Conservation (phyloP, 2,329 filamentous ascomycete genomes). For the Blastomyces emzantsi region DNA sequence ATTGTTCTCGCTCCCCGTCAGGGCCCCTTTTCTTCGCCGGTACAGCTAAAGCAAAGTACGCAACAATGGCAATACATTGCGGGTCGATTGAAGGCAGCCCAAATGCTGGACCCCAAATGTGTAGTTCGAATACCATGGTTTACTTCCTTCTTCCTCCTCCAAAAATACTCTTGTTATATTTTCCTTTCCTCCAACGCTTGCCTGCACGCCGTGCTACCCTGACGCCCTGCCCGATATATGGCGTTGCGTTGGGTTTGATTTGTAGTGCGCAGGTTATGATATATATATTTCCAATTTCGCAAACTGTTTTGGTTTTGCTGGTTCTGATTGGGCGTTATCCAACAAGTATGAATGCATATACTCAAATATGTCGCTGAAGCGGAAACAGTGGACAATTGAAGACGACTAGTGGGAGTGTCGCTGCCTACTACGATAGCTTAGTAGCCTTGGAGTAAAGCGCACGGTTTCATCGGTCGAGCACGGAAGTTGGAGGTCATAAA, state of each 20-base stretch:
- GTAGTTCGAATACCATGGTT: conserved; percentile 59
- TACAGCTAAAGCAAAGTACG: conserved; percentile 60
- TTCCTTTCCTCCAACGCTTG: neutral
- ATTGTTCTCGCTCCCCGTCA: conserved; percentile 40
- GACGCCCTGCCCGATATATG: neutral
- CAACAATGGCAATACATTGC: conserved; percentile 76
- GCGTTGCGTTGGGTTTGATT: neutral
- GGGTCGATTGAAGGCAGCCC: conserved; percentile 82
- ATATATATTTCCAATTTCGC: neutral
- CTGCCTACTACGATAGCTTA: neutral
- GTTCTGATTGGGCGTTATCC: neutral
- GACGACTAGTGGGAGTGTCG: neutral
- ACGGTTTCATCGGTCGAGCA: neutral
- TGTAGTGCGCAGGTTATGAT: neutral
- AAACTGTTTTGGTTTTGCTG: neutral
- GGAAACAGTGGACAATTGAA: neutral
- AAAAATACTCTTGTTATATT: neutral
- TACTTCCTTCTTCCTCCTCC: neutral
- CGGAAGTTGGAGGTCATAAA: neutral
- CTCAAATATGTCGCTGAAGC: too few species aligned
- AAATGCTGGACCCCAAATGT: conserved; percentile 87
- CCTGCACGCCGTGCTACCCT: neutral
- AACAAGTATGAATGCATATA: neutral
- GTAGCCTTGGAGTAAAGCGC: neutral
- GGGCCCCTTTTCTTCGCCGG: conserved; percentile 24